phyloP scores from a whole-genome alignment of 2,329 filamentous ascomycete species.

The Trichoderma cornu-damae region DNA sequence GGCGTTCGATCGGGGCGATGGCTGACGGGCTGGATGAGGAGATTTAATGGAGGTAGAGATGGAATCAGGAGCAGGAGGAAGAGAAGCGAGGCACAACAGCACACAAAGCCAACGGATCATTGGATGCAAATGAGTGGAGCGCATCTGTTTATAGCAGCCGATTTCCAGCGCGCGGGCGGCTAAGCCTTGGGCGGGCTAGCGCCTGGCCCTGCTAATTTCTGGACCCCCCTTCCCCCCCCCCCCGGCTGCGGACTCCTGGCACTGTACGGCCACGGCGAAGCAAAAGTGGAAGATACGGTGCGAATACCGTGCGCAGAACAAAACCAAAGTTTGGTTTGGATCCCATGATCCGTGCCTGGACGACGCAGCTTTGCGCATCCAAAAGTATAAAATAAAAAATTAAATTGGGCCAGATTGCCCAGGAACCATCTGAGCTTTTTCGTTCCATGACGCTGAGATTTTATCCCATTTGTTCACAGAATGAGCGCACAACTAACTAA shows the following conservation, averaged over 20 bases:
- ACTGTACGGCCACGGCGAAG: no score
- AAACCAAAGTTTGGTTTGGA: no score
- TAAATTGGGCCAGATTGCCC: no score
- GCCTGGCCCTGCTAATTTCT: conserved; percentile 7
- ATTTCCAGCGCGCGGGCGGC: not conserved
- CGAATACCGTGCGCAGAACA: no score
- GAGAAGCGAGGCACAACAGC: not conserved
- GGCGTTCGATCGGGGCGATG: not conserved
- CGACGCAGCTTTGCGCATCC: not conserved
- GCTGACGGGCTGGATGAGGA: conserved; percentile 7
- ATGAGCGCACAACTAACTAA: not conserved
- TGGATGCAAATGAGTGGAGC: conserved; percentile 12
- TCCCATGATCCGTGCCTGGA: no score
- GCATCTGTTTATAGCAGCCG: conserved; percentile 13
- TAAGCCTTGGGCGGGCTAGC: not conserved
- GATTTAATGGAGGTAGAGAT: not conserved
- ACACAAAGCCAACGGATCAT: not conserved
- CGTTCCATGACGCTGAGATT: no score
- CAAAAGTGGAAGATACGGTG: no score
- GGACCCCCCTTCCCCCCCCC: no score
- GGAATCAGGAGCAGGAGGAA: conserved; percentile 6
- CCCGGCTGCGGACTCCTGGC: no score
- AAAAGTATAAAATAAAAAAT: no score
- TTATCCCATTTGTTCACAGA: no score
- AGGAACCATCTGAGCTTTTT: no score